A percentile compares a stretch with the other conserved stretches of the same genome.
Conservation (phyloP, 1,284 basidiomycete species). For the Gomphus bonarii region DNA sequence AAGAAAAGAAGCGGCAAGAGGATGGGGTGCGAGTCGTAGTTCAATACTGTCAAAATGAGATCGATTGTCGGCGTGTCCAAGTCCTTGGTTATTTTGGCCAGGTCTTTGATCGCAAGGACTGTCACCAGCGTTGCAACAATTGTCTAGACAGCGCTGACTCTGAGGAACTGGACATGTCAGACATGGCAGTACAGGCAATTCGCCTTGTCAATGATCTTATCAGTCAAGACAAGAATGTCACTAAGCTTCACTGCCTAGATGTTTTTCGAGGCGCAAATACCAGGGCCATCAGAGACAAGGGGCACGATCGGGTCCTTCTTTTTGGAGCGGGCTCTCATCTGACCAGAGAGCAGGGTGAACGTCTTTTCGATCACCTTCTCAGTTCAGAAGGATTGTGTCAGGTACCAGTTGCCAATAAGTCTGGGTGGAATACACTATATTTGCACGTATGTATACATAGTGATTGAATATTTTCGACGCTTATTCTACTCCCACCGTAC, state of each 20-base stretch:
- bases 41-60: slow-evolving; percentile 71
- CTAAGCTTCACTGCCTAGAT: slow-evolving; percentile 36
- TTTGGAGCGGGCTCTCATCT: slow-evolving; percentile 48
- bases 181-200: slow-evolving; percentile 37
- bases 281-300: slow-evolving; percentile 36
- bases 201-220: slow-evolving; percentile 42
- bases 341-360: slow-evolving; percentile 42
- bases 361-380: slow-evolving; percentile 50
- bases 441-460: slow-evolving; percentile 19
- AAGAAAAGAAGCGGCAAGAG: slow-evolving; percentile 49
- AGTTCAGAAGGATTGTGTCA: slow-evolving; percentile 30
- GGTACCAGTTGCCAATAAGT: slow-evolving; percentile 20
- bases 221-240: slow-evolving; percentile 19
- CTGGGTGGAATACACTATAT: slow-evolving; percentile 27
- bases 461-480: not conserved
- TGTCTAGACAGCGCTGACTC: slow-evolving; percentile 42
- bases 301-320: slow-evolving; percentile 35
- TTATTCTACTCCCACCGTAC: slow-evolving; percentile 12
- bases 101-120: slow-evolving; percentile 39
- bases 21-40: slow-evolving; percentile 50
- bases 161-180: slow-evolving; percentile 41
- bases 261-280: slow-evolving; percentile 55
- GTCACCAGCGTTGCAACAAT: slow-evolving; percentile 65
- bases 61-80: slow-evolving; percentile 81
- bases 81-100: slow-evolving; percentile 64